phyloP scores from a whole-genome alignment of 306 rosid species.

The Begonia fuchsioides region DNA sequence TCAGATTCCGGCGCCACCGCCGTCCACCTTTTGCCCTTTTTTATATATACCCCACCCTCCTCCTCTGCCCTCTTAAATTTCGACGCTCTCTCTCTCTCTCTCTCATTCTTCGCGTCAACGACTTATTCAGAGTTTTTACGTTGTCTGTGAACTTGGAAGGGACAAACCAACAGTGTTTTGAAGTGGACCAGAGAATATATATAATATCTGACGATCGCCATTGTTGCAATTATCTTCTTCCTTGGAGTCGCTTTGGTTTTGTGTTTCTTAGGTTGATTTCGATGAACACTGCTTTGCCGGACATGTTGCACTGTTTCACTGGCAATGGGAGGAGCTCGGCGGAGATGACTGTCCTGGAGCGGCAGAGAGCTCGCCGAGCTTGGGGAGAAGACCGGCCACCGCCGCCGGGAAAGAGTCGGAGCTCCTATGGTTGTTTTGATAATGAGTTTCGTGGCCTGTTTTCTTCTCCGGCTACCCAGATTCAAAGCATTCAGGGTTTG shows the following conservation, averaged over 20 bases:
- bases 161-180: no score
- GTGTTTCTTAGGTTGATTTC: background rate
- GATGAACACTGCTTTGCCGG: constrained; percentile 20
- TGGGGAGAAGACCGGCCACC: constrained; percentile 13
- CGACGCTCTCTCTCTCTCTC: background rate
- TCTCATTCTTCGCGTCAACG: no score
- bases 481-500: background rate
- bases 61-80: constrained; percentile 1
- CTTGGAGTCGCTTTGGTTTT: background rate
- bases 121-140: no score
- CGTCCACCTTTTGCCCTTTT: constrained; percentile 11
- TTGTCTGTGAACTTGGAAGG: no score
- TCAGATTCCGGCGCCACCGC: constrained; percentile 24
- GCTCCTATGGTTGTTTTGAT: background rate
- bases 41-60: constrained; percentile 17
- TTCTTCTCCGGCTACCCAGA: background rate
- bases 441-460: background rate
- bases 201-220: no score
- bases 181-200: no score
- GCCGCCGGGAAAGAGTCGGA: background rate
- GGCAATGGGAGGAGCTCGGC: constrained; percentile 18
- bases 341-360: constrained; percentile 24
- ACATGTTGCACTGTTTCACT: constrained; percentile 18
- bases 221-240: no score
- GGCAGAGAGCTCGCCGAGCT: constrained; percentile 13